These are phyloP conservation scores for Lasiodiplodia sp. DNA, from an alignment of 2,329 filamentous ascomycete species.

Conservation along the genomic window DNA sequence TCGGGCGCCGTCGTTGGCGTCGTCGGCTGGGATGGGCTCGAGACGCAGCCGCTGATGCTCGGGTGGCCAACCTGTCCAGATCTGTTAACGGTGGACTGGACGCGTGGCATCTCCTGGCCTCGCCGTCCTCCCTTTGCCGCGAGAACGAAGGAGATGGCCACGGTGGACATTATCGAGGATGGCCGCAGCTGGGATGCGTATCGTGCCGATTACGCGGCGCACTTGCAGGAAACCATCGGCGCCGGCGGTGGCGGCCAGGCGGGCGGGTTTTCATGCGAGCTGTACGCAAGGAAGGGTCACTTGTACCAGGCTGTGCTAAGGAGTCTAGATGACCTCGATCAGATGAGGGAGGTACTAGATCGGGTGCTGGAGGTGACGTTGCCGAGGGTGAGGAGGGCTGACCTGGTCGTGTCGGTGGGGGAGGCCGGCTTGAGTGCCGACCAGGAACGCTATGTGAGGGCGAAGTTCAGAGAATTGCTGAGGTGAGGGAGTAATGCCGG, in stretches of 20 bases:
- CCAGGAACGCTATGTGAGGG: neutral
- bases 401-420: neutral
- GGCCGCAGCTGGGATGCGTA: neutral
- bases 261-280: neutral
- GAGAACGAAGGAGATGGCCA: neutral
- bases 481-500: neutral
- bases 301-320: neutral
- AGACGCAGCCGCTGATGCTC: slow-evolving; percentile 31
- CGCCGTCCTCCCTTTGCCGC: neutral
- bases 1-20: slow-evolving; percentile 33
- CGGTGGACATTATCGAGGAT: neutral
- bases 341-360: slow-evolving; percentile 1
- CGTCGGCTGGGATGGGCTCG: slow-evolving; percentile 35
- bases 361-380: neutral
- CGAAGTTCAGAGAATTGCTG: slow-evolving; percentile 3
- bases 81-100: neutral
- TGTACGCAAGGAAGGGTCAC: neutral
- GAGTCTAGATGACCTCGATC: neutral
- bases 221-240: neutral
- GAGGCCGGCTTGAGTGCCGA: neutral
- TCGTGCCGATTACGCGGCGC: neutral
- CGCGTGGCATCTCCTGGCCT: neutral
- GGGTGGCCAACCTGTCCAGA: slow-evolving; percentile 28
- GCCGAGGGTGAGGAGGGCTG: slow-evolving; percentile 2
- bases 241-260: neutral